A percentile compares a stretch with the other conserved stretches of the same genome.
phyloP scores from a whole-genome alignment of 75 land plant species.

The Picea sitchensis region DNA sequence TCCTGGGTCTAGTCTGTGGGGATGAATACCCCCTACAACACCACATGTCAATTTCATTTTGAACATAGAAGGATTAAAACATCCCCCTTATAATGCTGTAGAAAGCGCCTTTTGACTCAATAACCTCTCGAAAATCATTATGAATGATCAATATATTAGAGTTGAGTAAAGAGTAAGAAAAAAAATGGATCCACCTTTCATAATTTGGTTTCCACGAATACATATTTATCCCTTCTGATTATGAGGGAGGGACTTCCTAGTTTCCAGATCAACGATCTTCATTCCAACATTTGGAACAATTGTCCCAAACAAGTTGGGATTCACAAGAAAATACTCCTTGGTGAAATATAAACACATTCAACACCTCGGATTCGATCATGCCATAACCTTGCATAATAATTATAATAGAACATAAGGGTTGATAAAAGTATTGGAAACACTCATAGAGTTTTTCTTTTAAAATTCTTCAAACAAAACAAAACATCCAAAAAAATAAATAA shows the following conservation, averaged over 20 bases:
- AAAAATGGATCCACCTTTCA: constrained; percentile 56
- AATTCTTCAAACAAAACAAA: too few species aligned
- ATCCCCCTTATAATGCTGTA: too few species aligned
- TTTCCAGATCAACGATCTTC: constrained; percentile 64
- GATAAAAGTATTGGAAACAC: too few species aligned
- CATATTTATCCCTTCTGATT: constrained; percentile 78
- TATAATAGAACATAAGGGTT: too few species aligned
- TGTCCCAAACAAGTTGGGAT: constrained; percentile 69
- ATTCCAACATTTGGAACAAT: constrained; percentile 67
- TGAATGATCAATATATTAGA: too few species aligned
- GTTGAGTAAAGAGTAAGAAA: not conserved
- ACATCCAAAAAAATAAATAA: too few species aligned
- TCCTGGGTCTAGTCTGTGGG: too few species aligned
- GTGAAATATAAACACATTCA: constrained; percentile 69
- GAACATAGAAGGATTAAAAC: too few species aligned
- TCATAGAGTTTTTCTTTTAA: too few species aligned
- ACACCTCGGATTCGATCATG: constrained; percentile 80
- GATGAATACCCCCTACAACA: too few species aligned
- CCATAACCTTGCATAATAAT: constrained; percentile 60
- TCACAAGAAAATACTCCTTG: constrained; percentile 48
- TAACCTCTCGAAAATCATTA: constrained; percentile 26
- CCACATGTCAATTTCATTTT: too few species aligned
- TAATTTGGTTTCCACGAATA: constrained; percentile 65
- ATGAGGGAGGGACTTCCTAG: constrained; percentile 51
- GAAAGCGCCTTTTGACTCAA: not conserved